Percentiles rank a stretch among this genome's conserved stretches.
Conservation (phyloP, 2,329 filamentous ascomycete genomes). For the Xylaria sp. region DNA sequence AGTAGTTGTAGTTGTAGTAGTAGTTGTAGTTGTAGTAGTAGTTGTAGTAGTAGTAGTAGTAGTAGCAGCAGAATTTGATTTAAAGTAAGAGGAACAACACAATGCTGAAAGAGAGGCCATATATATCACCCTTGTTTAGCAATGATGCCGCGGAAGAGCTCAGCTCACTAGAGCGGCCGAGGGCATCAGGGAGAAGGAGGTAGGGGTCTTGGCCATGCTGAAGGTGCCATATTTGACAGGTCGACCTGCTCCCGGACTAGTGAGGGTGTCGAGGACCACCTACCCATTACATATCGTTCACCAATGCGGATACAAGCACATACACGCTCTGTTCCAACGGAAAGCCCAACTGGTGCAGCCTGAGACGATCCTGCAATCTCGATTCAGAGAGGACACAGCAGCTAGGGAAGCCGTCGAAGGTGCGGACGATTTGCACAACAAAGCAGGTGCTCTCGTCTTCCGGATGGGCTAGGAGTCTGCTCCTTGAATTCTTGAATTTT, state of each 20-base stretch:
- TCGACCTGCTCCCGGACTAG: constrained; percentile 14
- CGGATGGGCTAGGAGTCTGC: constrained; percentile 26
- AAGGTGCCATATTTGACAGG: constrained; percentile 9
- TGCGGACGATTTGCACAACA: constrained; percentile 4
- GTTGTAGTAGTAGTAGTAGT: neutral
- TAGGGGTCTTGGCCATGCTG: neutral
- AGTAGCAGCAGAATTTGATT: constrained; percentile 12
- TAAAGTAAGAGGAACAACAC: neutral
- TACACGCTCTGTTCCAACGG: constrained; percentile 27
- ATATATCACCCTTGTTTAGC: constrained; percentile 15
- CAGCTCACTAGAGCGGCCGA: constrained; percentile 16
- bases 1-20: constrained; percentile 6
- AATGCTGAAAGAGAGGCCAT: constrained; percentile 9
- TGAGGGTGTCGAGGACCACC: constrained; percentile 34
- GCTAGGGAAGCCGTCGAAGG: constrained; percentile 8
- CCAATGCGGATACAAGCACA: constrained; percentile 38
- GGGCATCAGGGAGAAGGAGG: constrained; percentile 2
- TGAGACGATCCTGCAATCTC: constrained; percentile 24
- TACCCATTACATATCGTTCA: constrained; percentile 50
- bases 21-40: constrained; percentile 13
- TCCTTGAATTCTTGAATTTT: neutral
- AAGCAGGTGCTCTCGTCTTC: constrained; percentile 22
- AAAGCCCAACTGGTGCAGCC: constrained; percentile 43
- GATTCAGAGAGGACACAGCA: constrained; percentile 25
- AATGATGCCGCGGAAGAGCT: constrained; percentile 11